A percentile compares a stretch with the other conserved stretches of the same genome.
These are phyloP conservation scores for Candida michaelii DNA, from an alignment of 805 yeast genomes.

Conservation along the genomic window DNA sequence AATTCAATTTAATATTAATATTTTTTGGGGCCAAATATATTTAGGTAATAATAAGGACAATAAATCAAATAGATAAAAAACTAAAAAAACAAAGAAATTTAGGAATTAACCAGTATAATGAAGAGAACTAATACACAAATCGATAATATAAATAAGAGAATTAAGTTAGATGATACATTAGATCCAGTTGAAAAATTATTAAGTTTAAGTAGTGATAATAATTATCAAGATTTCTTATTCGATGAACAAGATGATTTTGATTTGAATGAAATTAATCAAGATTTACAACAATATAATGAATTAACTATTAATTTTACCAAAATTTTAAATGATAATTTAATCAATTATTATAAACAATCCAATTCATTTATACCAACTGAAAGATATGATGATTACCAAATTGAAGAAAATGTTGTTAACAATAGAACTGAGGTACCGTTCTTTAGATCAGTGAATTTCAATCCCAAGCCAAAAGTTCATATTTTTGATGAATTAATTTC, in stretches of 20 bases:
- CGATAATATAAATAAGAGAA: neutral
- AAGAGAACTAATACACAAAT: constrained; percentile 1
- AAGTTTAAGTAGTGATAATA: constrained; percentile 21
- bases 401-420: neutral
- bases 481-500: constrained; percentile 33
- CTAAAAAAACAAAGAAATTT: neutral
- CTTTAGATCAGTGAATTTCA: constrained; percentile 35
- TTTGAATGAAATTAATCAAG: constrained; percentile 6
- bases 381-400: neutral
- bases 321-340: constrained; percentile 39
- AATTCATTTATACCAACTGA: constrained; percentile 8
- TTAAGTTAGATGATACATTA: constrained; percentile 20
- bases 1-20: constrained; percentile 4
- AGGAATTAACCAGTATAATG: too few species aligned
- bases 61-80: neutral
- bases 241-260: constrained; percentile 9
- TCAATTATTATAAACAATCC: constrained; percentile 31
- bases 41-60: neutral
- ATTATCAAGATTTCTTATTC: constrained; percentile 3
- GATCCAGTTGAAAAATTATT: constrained; percentile 45
- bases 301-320: constrained; percentile 33
- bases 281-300: constrained; percentile 13
- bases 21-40: constrained; percentile 1
- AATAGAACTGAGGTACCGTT: constrained; percentile 25
- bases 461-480: constrained; percentile 27